A percentile compares a stretch with the other conserved stretches of the same genome.
Evolutionary conservation across 2,329 filamentous ascomycete species (phyloP).

Genomic region (Colletotrichum limetticola): DNA sequence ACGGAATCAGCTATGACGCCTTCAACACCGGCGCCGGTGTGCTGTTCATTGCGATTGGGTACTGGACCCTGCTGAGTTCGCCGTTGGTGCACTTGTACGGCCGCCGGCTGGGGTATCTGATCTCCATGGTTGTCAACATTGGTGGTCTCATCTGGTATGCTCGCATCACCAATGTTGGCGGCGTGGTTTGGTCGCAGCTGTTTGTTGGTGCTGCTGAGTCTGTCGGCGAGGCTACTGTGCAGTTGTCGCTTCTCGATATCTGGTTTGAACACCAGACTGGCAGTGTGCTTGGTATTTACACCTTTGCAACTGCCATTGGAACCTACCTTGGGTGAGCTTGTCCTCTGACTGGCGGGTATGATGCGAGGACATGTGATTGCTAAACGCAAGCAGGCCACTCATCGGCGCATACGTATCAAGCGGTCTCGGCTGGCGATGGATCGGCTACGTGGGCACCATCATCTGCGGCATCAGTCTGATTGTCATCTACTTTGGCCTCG

Average conservation of each 20-base stretch:
- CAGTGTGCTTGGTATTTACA: conserved; percentile 64
- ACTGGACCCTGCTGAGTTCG: conserved; percentile 63
- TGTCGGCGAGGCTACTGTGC: conserved; percentile 65
- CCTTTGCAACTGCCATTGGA: conserved; percentile 64
- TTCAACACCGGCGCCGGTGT: conserved; percentile 69
- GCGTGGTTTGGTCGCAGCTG: conserved; percentile 65
- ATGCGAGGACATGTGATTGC: background rate
- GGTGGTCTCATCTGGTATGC: conserved; percentile 66
- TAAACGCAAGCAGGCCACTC: conserved; percentile 47
- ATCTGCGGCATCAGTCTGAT: conserved; percentile 58
- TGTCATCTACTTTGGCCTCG: conserved; percentile 61
- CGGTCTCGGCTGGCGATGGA: conserved; percentile 64
- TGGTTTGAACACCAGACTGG: conserved; percentile 69
- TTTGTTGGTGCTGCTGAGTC: conserved; percentile 68
- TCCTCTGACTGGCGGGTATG: background rate
- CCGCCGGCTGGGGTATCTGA: conserved; percentile 63
- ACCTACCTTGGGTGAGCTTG: conserved; percentile 59
- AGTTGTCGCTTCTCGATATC: conserved; percentile 66
- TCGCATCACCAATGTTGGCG: conserved; percentile 50
- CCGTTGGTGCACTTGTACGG: conserved; percentile 66
- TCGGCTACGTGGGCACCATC: conserved; percentile 62
- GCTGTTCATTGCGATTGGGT: conserved; percentile 65
- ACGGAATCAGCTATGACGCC: conserved; percentile 61
- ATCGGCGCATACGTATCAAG: conserved; percentile 62
- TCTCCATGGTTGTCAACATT: conserved; percentile 60